Conservation (phyloP, 495 filamentous ascomycete genomes). For the Neurospora intermedia region DNA sequence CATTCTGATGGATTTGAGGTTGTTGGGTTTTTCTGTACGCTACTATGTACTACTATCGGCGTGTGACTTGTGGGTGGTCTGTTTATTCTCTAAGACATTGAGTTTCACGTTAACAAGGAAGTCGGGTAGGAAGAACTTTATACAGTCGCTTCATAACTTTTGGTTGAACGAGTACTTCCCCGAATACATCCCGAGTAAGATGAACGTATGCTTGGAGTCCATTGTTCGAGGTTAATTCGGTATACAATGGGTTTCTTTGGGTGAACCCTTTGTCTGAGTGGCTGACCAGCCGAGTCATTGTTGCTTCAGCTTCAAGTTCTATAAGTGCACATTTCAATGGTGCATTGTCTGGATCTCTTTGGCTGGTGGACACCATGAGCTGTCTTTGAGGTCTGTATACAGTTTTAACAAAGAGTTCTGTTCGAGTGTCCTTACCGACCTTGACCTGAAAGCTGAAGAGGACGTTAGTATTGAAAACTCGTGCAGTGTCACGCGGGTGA, state of each 20-base stretch:
- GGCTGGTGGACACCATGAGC: neutral
- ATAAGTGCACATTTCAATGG: neutral
- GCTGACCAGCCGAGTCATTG: neutral
- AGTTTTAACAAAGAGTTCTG: neutral
- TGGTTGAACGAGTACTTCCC: neutral
- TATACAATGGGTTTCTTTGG: neutral
- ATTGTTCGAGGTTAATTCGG: neutral
- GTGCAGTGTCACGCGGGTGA: neutral
- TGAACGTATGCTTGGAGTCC: neutral
- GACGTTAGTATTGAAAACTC: neutral
- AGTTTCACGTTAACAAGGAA: neutral
- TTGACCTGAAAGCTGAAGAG: neutral
- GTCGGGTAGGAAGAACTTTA: neutral
- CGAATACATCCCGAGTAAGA: neutral
- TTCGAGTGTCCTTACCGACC: neutral
- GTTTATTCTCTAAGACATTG: neutral
- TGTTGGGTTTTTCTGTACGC: neutral
- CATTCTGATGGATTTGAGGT: neutral
- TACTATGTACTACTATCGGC: too few species aligned
- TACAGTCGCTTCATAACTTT: neutral
- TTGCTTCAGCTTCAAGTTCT: neutral
- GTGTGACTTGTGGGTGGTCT: neutral
- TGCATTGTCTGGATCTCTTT: neutral
- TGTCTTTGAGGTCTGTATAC: neutral
- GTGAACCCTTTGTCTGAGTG: neutral